A percentile compares a stretch with the other conserved stretches of the same genome.
Evolutionary conservation across 2,329 filamentous ascomycete genomes (phyloP).

Genomic region (Aspergillus uvarum): DNA sequence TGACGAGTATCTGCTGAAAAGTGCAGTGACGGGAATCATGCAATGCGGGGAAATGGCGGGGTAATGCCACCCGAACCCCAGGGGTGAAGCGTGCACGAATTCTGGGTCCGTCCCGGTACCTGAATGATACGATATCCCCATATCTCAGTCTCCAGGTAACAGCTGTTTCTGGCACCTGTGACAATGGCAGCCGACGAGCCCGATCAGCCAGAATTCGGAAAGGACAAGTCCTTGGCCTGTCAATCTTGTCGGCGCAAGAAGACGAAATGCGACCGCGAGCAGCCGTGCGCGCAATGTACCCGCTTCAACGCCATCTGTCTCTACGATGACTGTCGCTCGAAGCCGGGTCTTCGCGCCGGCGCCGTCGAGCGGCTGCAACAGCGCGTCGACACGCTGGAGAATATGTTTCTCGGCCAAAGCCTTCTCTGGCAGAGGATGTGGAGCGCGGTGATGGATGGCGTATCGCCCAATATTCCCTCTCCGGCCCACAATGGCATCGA

Average conservation of each 20-base stretch:
- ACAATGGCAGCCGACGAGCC: not conserved
- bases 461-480: too few relatives aligned
- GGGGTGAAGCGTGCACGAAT: too few relatives aligned
- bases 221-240: constrained; percentile 30
- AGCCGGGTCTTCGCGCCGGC: constrained; percentile 34
- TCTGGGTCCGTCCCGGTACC: too few relatives aligned
- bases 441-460: constrained; percentile 3
- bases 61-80: too few relatives aligned
- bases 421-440: constrained; percentile 22
- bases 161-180: too few relatives aligned
- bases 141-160: too few relatives aligned
- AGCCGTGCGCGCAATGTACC: constrained; percentile 47
- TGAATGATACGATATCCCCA: too few relatives aligned
- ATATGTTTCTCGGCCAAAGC: constrained; percentile 24
- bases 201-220: not conserved
- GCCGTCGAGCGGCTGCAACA: constrained; percentile 35
- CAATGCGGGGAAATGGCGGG: too few relatives aligned
- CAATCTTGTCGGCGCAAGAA: constrained; percentile 49
- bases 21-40: too few relatives aligned
- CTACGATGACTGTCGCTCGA: constrained; percentile 32
- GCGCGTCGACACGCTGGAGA: constrained; percentile 28
- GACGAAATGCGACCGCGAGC: constrained; percentile 45
- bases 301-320: constrained; percentile 33
- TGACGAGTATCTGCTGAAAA: too few relatives aligned
- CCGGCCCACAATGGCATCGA: too few relatives aligned